These are phyloP conservation scores for Hamigera avellanea DNA, from an alignment of 495 filamentous ascomycete genomes.

Conservation along the genomic window DNA sequence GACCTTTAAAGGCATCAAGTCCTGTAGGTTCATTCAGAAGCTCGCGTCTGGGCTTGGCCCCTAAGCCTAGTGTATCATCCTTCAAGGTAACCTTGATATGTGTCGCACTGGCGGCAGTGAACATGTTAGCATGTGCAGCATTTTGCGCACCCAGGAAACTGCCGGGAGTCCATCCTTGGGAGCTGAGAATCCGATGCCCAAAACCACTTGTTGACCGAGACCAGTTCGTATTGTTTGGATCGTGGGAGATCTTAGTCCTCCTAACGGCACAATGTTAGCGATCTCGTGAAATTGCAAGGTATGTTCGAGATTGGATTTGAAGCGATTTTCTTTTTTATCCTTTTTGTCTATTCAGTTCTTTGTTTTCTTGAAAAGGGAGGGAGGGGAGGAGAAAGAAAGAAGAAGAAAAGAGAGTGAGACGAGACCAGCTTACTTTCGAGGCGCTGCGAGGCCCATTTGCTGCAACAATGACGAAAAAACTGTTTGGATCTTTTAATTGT, in stretches of 20 bases:
- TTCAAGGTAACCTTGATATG: slow-evolving; percentile 73
- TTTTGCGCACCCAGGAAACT: slow-evolving; percentile 63
- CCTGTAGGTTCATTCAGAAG: slow-evolving; percentile 58
- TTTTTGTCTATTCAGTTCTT: no score
- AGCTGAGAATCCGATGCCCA: slow-evolving; percentile 74
- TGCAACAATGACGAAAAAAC: background rate
- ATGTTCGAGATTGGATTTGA: background rate
- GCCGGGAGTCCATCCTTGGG: slow-evolving; percentile 86
- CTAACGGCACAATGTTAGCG: slow-evolving; percentile 31
- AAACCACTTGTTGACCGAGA: slow-evolving; percentile 66
- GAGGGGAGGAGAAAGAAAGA: no score
- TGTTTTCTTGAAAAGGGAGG: background rate
- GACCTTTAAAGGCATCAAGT: slow-evolving; percentile 67
- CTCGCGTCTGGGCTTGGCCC: slow-evolving; percentile 56
- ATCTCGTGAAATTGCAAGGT: slow-evolving; percentile 5
- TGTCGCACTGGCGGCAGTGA: slow-evolving; percentile 63
- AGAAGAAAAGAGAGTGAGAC: no score
- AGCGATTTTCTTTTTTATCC: no score
- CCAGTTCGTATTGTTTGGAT: slow-evolving; percentile 94
- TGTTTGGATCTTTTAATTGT: background rate
- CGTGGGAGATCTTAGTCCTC: slow-evolving; percentile 67
- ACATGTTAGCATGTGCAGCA: slow-evolving; percentile 57
- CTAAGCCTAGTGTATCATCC: slow-evolving; percentile 81
- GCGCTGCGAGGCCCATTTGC: slow-evolving; percentile 63
- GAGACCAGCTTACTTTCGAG: slow-evolving; percentile 46